Percentiles rank a stretch among this genome's conserved stretches.
These are phyloP conservation scores for Phytophthora pisi DNA, from an alignment of 352 stramenopile genomes.

Conservation along the genomic window DNA sequence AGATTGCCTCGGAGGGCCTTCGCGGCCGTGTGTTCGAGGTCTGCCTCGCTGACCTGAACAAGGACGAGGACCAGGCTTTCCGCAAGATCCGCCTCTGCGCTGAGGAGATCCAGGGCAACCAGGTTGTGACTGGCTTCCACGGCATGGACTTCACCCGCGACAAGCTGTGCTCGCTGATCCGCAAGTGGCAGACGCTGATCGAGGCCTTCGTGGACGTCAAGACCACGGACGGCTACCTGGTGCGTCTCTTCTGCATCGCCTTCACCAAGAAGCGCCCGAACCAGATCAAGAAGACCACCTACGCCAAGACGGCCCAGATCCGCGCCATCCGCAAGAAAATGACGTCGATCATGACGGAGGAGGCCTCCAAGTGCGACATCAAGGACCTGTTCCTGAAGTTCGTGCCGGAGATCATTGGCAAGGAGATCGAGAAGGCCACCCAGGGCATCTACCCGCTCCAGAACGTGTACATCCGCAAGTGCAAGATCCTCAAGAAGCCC, in stretches of 20 bases:
- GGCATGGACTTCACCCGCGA: conserved; percentile 96
- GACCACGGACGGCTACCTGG: conserved; percentile 99
- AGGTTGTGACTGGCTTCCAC: conserved; percentile 90
- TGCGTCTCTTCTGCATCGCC: conserved; percentile 99
- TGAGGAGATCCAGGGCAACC: conserved; percentile 96
- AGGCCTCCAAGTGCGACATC: conserved; percentile 98
- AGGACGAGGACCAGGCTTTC: conserved; percentile 97
- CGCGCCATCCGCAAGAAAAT: conserved; percentile 99
- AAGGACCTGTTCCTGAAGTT: conserved; percentile 99
- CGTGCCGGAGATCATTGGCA: conserved; percentile 97
- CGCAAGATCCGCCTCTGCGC: conserved; percentile 99
- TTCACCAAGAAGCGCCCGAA: conserved; percentile 99
- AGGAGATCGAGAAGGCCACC: conserved; percentile 98
- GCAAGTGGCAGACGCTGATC: conserved; percentile 99
- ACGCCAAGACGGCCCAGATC: conserved; percentile 98
- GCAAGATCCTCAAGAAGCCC: conserved; percentile 99
- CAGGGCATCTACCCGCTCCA: conserved; percentile 99
- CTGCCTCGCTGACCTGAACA: conserved; percentile 98
- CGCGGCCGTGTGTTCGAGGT: conserved; percentile 99
- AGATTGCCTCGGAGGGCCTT: conserved; percentile 98
- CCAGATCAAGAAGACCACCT: conserved; percentile 99
- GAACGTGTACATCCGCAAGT: conserved; percentile 99
- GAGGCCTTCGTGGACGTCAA: conserved; percentile 99
- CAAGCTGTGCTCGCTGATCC: conserved; percentile 99
- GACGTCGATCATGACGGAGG: conserved; percentile 97